phyloP scores from a whole-genome alignment of 2,329 filamentous ascomycete species.

The Ascochyta lentis region DNA sequence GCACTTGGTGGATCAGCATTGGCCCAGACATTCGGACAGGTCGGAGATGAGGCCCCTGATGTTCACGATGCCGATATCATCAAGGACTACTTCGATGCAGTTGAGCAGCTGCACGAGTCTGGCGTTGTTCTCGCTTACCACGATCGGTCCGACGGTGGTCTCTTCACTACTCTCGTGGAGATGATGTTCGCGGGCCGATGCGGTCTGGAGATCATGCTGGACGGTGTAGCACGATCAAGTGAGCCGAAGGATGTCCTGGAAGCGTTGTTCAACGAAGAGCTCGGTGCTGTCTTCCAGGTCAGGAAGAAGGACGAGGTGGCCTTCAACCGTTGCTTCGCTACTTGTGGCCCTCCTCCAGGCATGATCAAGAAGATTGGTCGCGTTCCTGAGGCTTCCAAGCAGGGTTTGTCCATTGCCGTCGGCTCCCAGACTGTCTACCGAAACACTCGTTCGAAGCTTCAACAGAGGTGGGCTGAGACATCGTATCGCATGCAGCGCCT shows the following conservation, averaged over 20 bases:
- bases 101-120: conserved; percentile 70
- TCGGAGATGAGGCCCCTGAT: conserved; percentile 86
- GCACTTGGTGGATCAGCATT: conserved; percentile 89
- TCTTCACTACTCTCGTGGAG: conserved; percentile 88
- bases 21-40: conserved; percentile 84
- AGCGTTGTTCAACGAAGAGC: conserved; percentile 92
- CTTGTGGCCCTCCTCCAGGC: conserved; percentile 81
- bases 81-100: conserved; percentile 89
- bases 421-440: conserved; percentile 72
- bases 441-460: conserved; percentile 73
- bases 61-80: conserved; percentile 81
- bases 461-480: conserved; percentile 87
- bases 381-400: conserved; percentile 72
- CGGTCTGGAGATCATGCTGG: conserved; percentile 83
- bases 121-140: conserved; percentile 89
- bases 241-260: conserved; percentile 71
- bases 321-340: conserved; percentile 90
- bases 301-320: conserved; percentile 81
- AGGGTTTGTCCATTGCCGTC: conserved; percentile 78
- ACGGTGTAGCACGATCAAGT: conserved; percentile 69
- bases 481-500: conserved; percentile 91
- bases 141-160: conserved; percentile 89
- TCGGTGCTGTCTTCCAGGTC: conserved; percentile 95
- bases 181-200: conserved; percentile 98
- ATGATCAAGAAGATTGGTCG: conserved; percentile 85